phyloP scores from a whole-genome alignment of 441 rosid genomes.

The Melianthus villosus region DNA sequence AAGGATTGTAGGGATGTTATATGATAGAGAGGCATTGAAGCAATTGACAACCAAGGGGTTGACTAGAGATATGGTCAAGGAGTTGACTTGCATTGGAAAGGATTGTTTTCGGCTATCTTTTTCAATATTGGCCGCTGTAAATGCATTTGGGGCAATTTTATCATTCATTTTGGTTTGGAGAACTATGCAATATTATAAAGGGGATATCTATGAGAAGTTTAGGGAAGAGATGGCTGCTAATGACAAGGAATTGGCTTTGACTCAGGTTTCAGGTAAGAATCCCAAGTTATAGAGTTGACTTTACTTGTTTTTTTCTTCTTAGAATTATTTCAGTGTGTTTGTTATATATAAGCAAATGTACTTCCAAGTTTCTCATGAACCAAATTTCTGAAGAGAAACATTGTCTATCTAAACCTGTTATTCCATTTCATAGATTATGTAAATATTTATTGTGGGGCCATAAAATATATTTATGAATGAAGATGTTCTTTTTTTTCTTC shows the following conservation, averaged over 20 bases:
- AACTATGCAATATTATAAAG: constrained; percentile 51
- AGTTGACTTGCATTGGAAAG: constrained; percentile 49
- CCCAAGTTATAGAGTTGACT: too few species aligned
- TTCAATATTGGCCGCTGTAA: constrained; percentile 30
- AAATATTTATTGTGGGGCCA: too few species aligned
- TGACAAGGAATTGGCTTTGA: constrained; percentile 1
- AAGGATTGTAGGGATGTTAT: constrained; percentile 47
- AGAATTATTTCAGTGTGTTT: too few species aligned
- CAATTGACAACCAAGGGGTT: constrained; percentile 33
- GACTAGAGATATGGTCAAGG: constrained; percentile 33
- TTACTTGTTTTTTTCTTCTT: too few species aligned
- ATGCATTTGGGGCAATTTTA: constrained; percentile 45
- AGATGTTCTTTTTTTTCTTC: too few species aligned
- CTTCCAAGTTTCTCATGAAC: too few species aligned
- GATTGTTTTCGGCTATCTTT: constrained; percentile 51
- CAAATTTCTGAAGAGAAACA: too few species aligned
- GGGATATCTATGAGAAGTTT: constrained; percentile 67
- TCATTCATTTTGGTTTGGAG: constrained; percentile 45
- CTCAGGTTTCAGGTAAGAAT: too few species aligned
- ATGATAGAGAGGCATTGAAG: constrained; percentile 49
- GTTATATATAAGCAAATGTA: too few species aligned
- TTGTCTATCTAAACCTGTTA: too few species aligned
- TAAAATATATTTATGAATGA: too few species aligned
- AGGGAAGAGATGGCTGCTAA: constrained; percentile 19
- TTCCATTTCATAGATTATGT: too few species aligned